phyloP scores from a whole-genome alignment of 2,329 filamentous ascomycete genomes.

The Drechslerella dactyloides region DNA sequence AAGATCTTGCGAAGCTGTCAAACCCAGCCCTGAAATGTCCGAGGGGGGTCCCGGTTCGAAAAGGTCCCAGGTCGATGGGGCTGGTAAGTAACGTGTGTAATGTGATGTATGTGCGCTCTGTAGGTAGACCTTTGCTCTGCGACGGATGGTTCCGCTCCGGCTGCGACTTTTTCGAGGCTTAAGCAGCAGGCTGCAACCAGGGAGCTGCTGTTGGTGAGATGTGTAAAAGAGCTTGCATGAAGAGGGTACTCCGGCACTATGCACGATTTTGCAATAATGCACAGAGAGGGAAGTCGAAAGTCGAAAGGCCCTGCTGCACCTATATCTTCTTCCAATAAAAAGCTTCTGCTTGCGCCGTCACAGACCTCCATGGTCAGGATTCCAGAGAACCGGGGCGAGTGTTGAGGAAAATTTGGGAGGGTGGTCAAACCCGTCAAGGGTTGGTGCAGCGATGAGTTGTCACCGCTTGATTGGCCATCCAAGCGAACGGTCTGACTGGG shows the following conservation, averaged over 20 bases:
- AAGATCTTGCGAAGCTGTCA: conserved; percentile 42
- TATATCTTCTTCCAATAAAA: conserved; percentile 38
- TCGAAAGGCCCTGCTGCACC: conserved; percentile 19
- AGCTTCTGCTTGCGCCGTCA: conserved; percentile 4
- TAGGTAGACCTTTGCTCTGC: conserved; percentile 22
- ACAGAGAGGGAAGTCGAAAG: conserved; percentile 21
- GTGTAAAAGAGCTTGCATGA: conserved; percentile 49
- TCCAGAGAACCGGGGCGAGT: conserved; percentile 29
- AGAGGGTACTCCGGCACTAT: conserved; percentile 43
- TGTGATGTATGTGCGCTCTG: conserved; percentile 21
- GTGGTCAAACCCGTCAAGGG: conserved; percentile 43
- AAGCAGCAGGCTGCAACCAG: conserved; percentile 37
- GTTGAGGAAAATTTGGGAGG: conserved; percentile 46
- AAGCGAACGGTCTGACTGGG: conserved; percentile 50
- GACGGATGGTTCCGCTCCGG: conserved; percentile 35
- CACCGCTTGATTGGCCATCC: conserved; percentile 50
- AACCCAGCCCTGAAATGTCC: conserved; percentile 37
- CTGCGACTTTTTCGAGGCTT: conserved; percentile 32
- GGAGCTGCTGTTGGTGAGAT: conserved; percentile 41
- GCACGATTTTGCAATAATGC: conserved; percentile 50
- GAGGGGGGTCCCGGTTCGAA: conserved; percentile 29
- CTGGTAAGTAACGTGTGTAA: too few relatives aligned
- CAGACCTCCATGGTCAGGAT: conserved; percentile 28
- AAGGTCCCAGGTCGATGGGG: background rate
- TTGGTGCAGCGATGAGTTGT: conserved; percentile 51